Evolutionary conservation across 2,329 filamentous ascomycete species (phyloP).

Genomic region (Coniella lustricola): DNA sequence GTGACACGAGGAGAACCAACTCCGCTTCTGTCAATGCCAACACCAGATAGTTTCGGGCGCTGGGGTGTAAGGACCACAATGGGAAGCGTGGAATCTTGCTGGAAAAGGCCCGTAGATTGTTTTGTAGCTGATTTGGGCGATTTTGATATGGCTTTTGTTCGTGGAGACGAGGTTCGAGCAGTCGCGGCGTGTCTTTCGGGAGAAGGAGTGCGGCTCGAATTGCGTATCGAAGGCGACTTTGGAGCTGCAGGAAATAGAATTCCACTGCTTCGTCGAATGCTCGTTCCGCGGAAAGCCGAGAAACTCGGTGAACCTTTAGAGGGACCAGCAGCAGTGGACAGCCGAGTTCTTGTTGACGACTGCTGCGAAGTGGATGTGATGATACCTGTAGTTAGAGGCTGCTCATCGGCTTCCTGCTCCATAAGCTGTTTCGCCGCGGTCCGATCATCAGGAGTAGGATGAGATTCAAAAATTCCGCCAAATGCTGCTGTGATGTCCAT

Average conservation of each 20-base stretch:
- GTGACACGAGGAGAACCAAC: slow-evolving; percentile 70
- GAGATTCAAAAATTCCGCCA: slow-evolving; percentile 51
- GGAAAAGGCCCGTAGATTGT: slow-evolving; percentile 42
- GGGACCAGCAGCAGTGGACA: slow-evolving; percentile 19
- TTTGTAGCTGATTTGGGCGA: slow-evolving; percentile 24
- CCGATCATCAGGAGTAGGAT: slow-evolving; percentile 32
- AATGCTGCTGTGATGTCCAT: slow-evolving; percentile 64
- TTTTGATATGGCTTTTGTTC: slow-evolving; percentile 19
- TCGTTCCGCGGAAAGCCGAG: slow-evolving; percentile 44
- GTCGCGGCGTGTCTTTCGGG: slow-evolving; percentile 10
- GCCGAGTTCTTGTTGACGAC: slow-evolving; percentile 24
- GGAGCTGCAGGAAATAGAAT: slow-evolving; percentile 36
- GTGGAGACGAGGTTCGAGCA: slow-evolving; percentile 4
- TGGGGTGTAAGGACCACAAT: slow-evolving; percentile 58
- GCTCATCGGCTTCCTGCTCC: slow-evolving; percentile 50
- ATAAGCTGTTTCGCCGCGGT: slow-evolving; percentile 48
- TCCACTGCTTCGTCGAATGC: slow-evolving; percentile 41
- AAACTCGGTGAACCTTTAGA: slow-evolving; percentile 46
- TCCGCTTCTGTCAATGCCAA: slow-evolving; percentile 63
- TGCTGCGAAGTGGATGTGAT: slow-evolving; percentile 30
- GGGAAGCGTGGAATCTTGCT: slow-evolving; percentile 47
- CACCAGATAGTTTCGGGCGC: slow-evolving; percentile 53
- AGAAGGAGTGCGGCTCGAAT: slow-evolving; percentile 23
- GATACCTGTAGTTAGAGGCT: slow-evolving; percentile 38
- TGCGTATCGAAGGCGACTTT: slow-evolving; percentile 16